A percentile compares a stretch with the other conserved stretches of the same genome.
Evolutionary conservation across 2,329 filamentous ascomycete species (phyloP).

Genomic region (Monosporascus sp.): DNA sequence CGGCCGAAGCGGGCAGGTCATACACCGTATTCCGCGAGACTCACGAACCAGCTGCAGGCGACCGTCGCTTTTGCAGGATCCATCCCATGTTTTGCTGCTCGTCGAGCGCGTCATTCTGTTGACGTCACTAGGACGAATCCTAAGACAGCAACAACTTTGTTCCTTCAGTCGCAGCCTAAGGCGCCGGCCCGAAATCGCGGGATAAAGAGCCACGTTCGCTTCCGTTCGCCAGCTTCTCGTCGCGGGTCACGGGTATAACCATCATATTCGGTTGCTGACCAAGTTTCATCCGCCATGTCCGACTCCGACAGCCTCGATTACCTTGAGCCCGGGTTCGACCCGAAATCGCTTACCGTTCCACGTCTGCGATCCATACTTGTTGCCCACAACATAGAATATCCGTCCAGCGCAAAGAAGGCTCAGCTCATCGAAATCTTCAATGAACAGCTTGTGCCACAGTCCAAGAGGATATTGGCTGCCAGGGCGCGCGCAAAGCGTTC

Average conservation of each 20-base stretch:
- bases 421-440: constrained; percentile 83
- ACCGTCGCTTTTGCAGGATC: neutral
- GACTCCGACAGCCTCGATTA: constrained; percentile 70
- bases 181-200: neutral
- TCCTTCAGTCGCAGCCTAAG: neutral
- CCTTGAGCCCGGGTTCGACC: constrained; percentile 81
- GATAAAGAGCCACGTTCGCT: neutral
- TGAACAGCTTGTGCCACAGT: constrained; percentile 70
- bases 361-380: constrained; percentile 87
- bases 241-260: neutral
- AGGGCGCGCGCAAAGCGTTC: constrained; percentile 78
- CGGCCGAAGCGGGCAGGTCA: too few species aligned
- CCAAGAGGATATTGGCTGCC: constrained; percentile 68
- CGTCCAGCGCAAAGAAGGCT: constrained; percentile 84
- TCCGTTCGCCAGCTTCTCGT: neutral
- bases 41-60: too few species aligned
- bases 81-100: neutral
- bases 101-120: neutral
- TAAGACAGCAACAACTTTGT: neutral
- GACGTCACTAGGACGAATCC: neutral
- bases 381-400: constrained; percentile 79
- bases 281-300: constrained; percentile 41
- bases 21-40: too few species aligned
- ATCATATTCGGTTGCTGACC: neutral
- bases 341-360: constrained; percentile 76